phyloP scores from a whole-genome alignment of 345 rosid genomes.

The Citropsis articulata region DNA sequence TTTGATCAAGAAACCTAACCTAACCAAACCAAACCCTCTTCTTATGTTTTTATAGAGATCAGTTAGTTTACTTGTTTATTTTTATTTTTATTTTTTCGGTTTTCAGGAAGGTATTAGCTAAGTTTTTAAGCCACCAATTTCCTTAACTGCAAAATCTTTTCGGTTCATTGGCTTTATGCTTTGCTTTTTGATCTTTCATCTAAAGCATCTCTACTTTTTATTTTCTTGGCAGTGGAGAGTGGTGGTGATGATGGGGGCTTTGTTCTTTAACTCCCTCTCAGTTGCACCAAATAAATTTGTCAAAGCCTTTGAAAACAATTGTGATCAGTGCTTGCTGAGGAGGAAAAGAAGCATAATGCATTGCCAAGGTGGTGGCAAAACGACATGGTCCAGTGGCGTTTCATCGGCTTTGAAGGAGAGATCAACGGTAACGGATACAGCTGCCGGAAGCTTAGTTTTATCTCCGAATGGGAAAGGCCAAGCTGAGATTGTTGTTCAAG shows the following conservation, averaged over 20 bases:
- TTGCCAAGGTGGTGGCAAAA: slow-evolving; percentile 59
- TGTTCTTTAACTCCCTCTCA: slow-evolving; percentile 57
- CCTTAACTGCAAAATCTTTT: slow-evolving; percentile 35
- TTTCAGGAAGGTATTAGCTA: slow-evolving; percentile 33
- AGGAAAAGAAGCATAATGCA: slow-evolving; percentile 30
- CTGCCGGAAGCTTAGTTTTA: slow-evolving; percentile 47
- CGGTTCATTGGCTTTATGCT: slow-evolving; percentile 21
- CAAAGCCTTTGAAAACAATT: slow-evolving; percentile 14
- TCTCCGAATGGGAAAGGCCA: slow-evolving; percentile 53
- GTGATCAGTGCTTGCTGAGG: slow-evolving; percentile 24
- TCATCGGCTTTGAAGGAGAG: slow-evolving; percentile 54
- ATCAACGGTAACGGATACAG: slow-evolving; percentile 20
- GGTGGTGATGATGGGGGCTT: slow-evolving; percentile 59
- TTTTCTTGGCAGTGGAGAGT: slow-evolving; percentile 26
- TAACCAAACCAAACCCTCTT: slow-evolving; percentile 36
- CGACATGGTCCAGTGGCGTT: slow-evolving; percentile 31
- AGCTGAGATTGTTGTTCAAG: slow-evolving; percentile 49
- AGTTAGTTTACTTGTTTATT: slow-evolving; percentile 51
- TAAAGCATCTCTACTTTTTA: slow-evolving; percentile 23
- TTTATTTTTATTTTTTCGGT: background rate
- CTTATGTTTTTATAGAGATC: slow-evolving; percentile 35
- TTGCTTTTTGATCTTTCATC: slow-evolving; percentile 21
- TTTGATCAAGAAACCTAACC: slow-evolving; percentile 43
- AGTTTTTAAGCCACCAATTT: slow-evolving; percentile 42
- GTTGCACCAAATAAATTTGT: slow-evolving; percentile 27